These are phyloP conservation scores for Serendipita sp. DNA, from an alignment of 768 basidiomycete genomes.

Conservation along the genomic window DNA sequence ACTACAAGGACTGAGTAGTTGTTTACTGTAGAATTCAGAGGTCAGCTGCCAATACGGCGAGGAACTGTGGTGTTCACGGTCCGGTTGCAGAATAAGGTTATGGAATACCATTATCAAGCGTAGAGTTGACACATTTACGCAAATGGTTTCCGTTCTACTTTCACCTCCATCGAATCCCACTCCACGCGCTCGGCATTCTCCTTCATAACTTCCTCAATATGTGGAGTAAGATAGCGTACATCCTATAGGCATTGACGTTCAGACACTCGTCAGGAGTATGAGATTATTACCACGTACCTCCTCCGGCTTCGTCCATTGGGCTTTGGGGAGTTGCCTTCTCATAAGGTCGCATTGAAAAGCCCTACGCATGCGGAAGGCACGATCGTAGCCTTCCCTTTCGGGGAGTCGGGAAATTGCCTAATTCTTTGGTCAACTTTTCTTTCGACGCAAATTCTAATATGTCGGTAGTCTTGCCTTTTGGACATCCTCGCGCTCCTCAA, in stretches of 20 bases:
- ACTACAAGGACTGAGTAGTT: background rate
- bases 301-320: conserved; percentile 56
- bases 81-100: background rate
- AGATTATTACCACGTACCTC: conserved; percentile 39
- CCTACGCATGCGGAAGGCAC: conserved; percentile 76
- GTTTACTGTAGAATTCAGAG: background rate
- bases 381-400: conserved; percentile 69
- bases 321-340: conserved; percentile 66
- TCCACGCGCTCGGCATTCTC: conserved; percentile 60
- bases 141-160: background rate
- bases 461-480: conserved; percentile 44
- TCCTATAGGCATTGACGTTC: conserved; percentile 37
- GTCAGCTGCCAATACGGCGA: background rate
- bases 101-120: background rate
- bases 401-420: conserved; percentile 78
- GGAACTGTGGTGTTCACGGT: background rate
- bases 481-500: conserved; percentile 63
- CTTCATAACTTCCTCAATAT: conserved; percentile 51
- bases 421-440: too few species aligned
- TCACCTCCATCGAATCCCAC: background rate
- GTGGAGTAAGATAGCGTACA: conserved; percentile 69
- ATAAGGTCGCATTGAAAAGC: conserved; percentile 64
- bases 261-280: background rate
- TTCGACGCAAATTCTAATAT: too few species aligned
- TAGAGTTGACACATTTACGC: background rate